phyloP scores from a whole-genome alignment of 768 basidiomycete genomes.

The Naganishia antarctica region DNA sequence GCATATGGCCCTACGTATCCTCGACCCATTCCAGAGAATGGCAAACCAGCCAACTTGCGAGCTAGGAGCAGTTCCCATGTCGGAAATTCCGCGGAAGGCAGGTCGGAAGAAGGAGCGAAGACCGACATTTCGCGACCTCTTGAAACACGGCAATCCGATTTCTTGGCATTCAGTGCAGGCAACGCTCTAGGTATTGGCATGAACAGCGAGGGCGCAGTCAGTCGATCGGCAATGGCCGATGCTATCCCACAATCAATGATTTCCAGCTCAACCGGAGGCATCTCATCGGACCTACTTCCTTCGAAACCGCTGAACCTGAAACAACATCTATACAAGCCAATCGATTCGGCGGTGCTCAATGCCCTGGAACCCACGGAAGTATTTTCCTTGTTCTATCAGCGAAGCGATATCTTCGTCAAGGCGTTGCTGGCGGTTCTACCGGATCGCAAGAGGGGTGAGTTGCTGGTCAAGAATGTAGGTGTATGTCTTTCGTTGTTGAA shows the following conservation, averaged over 20 bases:
- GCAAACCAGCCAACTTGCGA: constrained; percentile 1
- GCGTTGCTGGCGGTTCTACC: constrained; percentile 42
- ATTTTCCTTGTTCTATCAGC: constrained; percentile 43
- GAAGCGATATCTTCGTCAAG: constrained; percentile 43
- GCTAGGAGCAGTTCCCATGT: constrained; percentile 5
- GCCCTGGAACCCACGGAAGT: constrained; percentile 43
- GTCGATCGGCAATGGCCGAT: constrained; percentile 11
- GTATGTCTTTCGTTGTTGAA: not conserved
- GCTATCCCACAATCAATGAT: constrained; percentile 17
- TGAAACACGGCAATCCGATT: constrained; percentile 6
- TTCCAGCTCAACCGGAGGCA: constrained; percentile 7
- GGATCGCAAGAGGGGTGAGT: constrained; percentile 39
- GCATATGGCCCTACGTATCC: constrained; percentile 19
- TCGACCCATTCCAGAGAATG: not conserved
- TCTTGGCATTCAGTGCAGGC: constrained; percentile 15
- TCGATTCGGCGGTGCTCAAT: constrained; percentile 35
- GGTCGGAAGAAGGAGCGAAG: not conserved
- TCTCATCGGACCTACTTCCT: constrained; percentile 4
- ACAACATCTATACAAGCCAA: constrained; percentile 15
- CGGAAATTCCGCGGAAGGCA: not conserved
- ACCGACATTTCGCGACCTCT: constrained; percentile 1
- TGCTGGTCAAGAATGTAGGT: constrained; percentile 43
- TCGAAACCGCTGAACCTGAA: constrained; percentile 13
- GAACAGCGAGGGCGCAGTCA: not conserved
- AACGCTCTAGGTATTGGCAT: constrained; percentile 15